Evolutionary conservation across 495 filamentous ascomycete species (phyloP), one percentile per base, ranked within the genome.

Genomic region (Lichenothelia convexa): DNA sequence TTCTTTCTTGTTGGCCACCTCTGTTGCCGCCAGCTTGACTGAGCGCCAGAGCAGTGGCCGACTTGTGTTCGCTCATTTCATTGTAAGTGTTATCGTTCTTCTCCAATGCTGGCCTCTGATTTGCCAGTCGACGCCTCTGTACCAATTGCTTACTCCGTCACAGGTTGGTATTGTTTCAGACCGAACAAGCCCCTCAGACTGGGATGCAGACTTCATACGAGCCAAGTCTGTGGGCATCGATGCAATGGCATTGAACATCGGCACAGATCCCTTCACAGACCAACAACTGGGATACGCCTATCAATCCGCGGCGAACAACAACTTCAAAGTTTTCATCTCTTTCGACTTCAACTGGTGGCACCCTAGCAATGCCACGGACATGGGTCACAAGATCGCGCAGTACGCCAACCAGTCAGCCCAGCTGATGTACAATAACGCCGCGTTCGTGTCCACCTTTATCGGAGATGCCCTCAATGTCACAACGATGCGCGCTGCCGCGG

Each of bases 371-470:
- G 52, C 61, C 6, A 51, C 61, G 13, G 57, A 70, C 36, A 75
- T 83, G 4, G 56, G 65, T 15, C 41, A 45, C 19, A 59, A 64
- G 12, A 64, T 82, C 46, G 70, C 76, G 36, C 44, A 53, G 9
- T 75, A 71, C 53, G 68, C 63, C 39, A 36, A 39, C 13, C 56
- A 53, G 1, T 21, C 51, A 7, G 64, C 71, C 2, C 69, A 81
- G 40, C 68, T 68, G 44, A 56, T 62, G 21, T 62, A 71, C 37
- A 53, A 70, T 13, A 61, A 60, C 27, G 62, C 60, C 31, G 66
- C 75, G 1, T 60, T 84, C 15, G 78, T 80, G 19, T 78, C 72
- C 1, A 83, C 80, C 0, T 86, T 85, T 42, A 75, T 80, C 45
- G 78, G 76, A 1, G 55, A 60, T 5, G 48, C 35, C 7, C 13